These are phyloP conservation scores for Leptodermis oblonga DNA, from an alignment of 257 asterid species.

Conservation along the genomic window DNA sequence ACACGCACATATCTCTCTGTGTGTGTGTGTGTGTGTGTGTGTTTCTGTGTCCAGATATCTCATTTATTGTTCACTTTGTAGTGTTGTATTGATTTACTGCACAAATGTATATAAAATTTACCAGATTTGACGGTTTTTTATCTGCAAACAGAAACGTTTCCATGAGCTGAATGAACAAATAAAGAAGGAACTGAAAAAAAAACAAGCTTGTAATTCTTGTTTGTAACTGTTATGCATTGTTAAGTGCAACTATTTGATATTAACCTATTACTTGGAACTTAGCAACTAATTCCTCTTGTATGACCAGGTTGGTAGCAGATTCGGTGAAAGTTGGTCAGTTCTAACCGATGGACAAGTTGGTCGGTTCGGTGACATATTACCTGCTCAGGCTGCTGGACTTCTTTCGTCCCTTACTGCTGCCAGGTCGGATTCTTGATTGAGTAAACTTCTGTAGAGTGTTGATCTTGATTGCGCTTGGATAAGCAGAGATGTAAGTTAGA, in stretches of 20 bases:
- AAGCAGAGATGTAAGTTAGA: background rate
- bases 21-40: background rate
- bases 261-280: constrained; percentile 8
- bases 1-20: too few relatives aligned
- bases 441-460: background rate
- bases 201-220: background rate
- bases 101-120: too few relatives aligned
- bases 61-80: background rate
- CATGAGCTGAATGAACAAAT: background rate
- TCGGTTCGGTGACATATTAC: constrained; percentile 94
- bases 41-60: background rate
- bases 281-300: background rate
- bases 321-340: constrained; percentile 97
- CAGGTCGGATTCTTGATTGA: constrained; percentile 57
- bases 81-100: too few relatives aligned
- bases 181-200: background rate
- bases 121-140: background rate
- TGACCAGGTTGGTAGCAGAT: constrained; percentile 91
- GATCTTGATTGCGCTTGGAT: background rate
- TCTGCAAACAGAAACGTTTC: background rate
- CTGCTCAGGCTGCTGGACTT: constrained; percentile 97
- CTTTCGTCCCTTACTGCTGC: constrained; percentile 82
- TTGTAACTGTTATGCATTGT: background rate
- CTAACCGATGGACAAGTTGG: constrained; percentile 96
- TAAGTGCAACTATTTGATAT: background rate